These are phyloP conservation scores for Xylaria acuta DNA, from an alignment of 495 filamentous ascomycete genomes.

Conservation along the genomic window DNA sequence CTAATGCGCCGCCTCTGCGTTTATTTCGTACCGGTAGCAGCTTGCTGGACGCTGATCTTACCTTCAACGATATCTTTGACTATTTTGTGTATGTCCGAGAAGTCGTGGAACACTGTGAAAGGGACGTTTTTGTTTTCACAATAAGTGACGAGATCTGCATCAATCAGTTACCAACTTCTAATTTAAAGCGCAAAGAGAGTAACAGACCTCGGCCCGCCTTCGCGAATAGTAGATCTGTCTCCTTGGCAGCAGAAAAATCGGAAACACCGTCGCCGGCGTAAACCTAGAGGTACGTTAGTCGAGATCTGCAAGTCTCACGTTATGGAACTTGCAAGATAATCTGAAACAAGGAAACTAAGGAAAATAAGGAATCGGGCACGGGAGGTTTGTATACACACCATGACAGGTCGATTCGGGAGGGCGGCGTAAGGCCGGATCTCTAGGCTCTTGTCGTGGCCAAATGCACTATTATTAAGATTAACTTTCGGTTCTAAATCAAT, in stretches of 20 bases:
- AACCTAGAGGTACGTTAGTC: no score
- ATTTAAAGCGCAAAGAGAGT: background rate
- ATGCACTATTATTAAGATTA: slow-evolving; percentile 59
- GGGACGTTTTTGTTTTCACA: slow-evolving; percentile 79
- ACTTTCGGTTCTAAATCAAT: background rate
- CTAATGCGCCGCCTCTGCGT: slow-evolving; percentile 6
- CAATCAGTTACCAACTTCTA: slow-evolving; percentile 22
- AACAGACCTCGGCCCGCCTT: slow-evolving; percentile 83
- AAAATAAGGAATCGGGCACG: no score
- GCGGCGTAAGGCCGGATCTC: slow-evolving; percentile 84
- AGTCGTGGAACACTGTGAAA: slow-evolving; percentile 82
- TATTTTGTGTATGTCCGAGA: slow-evolving; percentile 73
- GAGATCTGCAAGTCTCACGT: no score
- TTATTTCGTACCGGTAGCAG: slow-evolving; percentile 44
- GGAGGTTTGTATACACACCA: no score
- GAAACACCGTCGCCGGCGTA: slow-evolving; percentile 93
- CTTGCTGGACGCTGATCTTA: slow-evolving; percentile 55
- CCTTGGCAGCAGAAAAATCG: slow-evolving; percentile 83
- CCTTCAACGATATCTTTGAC: slow-evolving; percentile 75
- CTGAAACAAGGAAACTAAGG: no score
- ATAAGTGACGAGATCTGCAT: slow-evolving; percentile 77
- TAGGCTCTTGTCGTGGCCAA: slow-evolving; percentile 92
- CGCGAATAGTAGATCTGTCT: slow-evolving; percentile 89
- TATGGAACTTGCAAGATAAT: no score
- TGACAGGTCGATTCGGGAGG: slow-evolving; percentile 73